These are phyloP conservation scores for Ceratobasidium sp. DNA, from an alignment of 1,284 basidiomycete species.

Conservation along the genomic window DNA sequence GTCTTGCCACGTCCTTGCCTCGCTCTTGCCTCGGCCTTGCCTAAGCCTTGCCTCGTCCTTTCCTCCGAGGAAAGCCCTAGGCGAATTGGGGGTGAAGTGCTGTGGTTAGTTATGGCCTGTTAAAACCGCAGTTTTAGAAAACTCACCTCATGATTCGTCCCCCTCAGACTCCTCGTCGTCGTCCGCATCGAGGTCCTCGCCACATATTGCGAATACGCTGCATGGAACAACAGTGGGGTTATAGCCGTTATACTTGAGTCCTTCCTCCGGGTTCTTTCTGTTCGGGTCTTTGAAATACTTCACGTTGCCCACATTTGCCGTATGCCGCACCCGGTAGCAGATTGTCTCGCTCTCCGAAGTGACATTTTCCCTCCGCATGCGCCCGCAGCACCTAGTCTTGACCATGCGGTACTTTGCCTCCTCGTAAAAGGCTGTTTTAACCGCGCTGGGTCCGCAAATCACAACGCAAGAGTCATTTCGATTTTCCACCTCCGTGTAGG, in stretches of 20 bases:
- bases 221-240: not conserved
- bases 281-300: not conserved
- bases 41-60: too few relatives aligned
- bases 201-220: not conserved
- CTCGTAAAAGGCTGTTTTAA: not conserved
- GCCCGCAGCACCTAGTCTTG: not conserved
- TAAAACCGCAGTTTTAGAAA: too few relatives aligned
- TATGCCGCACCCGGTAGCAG: not conserved
- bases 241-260: not conserved
- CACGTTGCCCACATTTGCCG: not conserved
- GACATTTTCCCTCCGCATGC: not conserved
- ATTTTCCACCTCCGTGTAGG: not conserved
- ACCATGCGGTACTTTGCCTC: too few relatives aligned
- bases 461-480: not conserved
- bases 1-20: too few relatives aligned
- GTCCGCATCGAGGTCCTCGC: not conserved
- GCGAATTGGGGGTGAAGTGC: too few relatives aligned
- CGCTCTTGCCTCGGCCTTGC: too few relatives aligned
- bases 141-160: not conserved
- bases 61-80: too few relatives aligned
- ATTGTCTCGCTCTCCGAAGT: not conserved
- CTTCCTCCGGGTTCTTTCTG: not conserved
- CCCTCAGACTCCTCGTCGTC: not conserved
- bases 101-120: too few relatives aligned
- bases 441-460: not conserved